phyloP scores from a whole-genome alignment of 2,329 filamentous ascomycete genomes.

The Atkinsonella texensis region DNA sequence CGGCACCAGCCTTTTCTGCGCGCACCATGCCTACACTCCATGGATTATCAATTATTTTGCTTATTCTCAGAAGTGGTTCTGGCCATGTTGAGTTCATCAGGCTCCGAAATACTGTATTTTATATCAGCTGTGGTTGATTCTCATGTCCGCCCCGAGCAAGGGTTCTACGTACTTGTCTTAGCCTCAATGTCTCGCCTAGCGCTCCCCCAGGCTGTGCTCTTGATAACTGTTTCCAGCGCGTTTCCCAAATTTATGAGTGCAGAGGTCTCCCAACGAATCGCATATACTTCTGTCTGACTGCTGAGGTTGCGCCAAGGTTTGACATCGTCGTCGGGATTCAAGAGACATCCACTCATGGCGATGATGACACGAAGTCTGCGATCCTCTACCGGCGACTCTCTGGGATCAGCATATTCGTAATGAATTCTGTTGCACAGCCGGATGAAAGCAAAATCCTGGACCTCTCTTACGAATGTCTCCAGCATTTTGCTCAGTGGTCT shows the following conservation, averaged over 20 bases:
- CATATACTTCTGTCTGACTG: conserved; percentile 64
- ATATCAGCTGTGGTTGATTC: not conserved
- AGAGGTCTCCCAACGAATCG: conserved; percentile 71
- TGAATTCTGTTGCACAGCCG: conserved; percentile 46
- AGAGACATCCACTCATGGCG: conserved; percentile 71
- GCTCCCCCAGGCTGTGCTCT: conserved; percentile 66
- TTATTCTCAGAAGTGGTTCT: conserved; percentile 49
- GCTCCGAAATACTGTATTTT: conserved; percentile 36
- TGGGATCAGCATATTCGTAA: conserved; percentile 33
- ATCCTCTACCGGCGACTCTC: conserved; percentile 40
- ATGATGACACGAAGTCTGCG: conserved; percentile 71
- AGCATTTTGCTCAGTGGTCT: conserved; percentile 77
- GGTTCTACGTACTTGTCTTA: conserved; percentile 30
- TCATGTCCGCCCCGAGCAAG: not conserved
- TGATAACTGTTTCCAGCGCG: conserved; percentile 65
- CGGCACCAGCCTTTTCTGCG: conserved; percentile 59
- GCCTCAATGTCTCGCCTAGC: conserved; percentile 42
- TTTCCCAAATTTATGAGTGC: conserved; percentile 66
- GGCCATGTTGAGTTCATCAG: conserved; percentile 53
- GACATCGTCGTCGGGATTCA: conserved; percentile 54
- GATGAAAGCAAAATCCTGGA: conserved; percentile 80
- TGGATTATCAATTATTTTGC: conserved; percentile 68
- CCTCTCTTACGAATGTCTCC: conserved; percentile 74
- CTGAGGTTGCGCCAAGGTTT: conserved; percentile 71
- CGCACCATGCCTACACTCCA: conserved; percentile 67